phyloP scores from a whole-genome alignment of 495 filamentous ascomycete genomes.

The Letharia lupina region DNA sequence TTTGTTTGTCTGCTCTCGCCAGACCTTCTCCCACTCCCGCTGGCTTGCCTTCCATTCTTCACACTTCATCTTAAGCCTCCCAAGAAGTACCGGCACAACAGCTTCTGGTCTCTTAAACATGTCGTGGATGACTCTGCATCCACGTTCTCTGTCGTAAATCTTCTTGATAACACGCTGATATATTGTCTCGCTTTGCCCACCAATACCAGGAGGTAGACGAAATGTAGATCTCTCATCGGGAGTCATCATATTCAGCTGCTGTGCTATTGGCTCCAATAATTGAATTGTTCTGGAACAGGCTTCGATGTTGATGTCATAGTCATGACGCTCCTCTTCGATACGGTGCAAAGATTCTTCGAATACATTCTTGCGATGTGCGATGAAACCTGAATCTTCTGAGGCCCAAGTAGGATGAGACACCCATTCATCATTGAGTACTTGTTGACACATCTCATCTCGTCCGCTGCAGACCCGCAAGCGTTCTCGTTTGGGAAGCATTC shows the following conservation, averaged over 20 bases:
- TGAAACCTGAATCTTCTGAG: slow-evolving; percentile 95
- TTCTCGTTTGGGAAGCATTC: slow-evolving; percentile 81
- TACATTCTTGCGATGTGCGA: slow-evolving; percentile 92
- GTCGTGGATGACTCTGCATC: slow-evolving; percentile 69
- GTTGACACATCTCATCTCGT: slow-evolving; percentile 83
- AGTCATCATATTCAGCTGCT: slow-evolving; percentile 70
- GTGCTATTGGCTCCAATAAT: slow-evolving; percentile 84
- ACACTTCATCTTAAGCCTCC: slow-evolving; percentile 81
- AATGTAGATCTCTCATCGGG: slow-evolving; percentile 62
- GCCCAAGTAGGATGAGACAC: slow-evolving; percentile 98
- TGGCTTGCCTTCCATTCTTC: slow-evolving; percentile 95
- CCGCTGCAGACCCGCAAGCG: slow-evolving; percentile 82
- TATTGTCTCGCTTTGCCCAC: slow-evolving; percentile 89
- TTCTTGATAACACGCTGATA: slow-evolving; percentile 97
- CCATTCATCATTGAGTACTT: slow-evolving; percentile 95
- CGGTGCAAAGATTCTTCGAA: slow-evolving; percentile 89
- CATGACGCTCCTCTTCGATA: slow-evolving; percentile 96
- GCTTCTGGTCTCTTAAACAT: slow-evolving; percentile 73
- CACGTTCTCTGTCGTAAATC: slow-evolving; percentile 83
- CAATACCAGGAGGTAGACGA: slow-evolving; percentile 71
- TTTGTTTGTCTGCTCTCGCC: slow-evolving; percentile 84
- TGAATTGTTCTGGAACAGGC: slow-evolving; percentile 88
- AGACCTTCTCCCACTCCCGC: slow-evolving; percentile 98
- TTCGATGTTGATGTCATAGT: slow-evolving; percentile 98
- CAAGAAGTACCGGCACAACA: slow-evolving; percentile 78